Base-by-base conservation (phyloP, 169 alveolate genomes). In the Ichthyophthirius multifiliis region DNA sequence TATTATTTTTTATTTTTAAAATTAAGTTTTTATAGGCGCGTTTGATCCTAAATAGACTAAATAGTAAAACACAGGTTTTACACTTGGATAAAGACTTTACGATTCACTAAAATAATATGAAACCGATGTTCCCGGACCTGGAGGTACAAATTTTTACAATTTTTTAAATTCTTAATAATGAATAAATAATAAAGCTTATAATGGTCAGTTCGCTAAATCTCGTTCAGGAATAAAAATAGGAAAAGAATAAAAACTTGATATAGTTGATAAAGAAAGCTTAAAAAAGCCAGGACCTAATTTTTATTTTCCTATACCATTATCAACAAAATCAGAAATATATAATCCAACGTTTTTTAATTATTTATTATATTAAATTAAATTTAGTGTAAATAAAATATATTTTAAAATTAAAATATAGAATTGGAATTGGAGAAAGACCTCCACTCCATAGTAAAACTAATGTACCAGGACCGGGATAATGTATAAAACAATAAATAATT, bases 401-500 rank as follows among this genome's bases (percentile, higher is more conserved):
- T 27, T 45, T 5, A 45, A 45, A 45, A 18, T 46, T 46, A 46
- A 12, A 55, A 55, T n/a, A n/a, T 15, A 55, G 71, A 20, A 55
- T 55, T 20, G 71, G 71, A 55, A 27, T 55, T 55, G 31, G 71
- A n/a, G 31, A 55, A 27, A 55, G 71, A 7, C 71, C 71, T 15
- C 71, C 71, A 10, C 16, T 55, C 9, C 31, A 34, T 2, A 27
- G 31, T 3, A 27, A 18, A 10, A 39, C 43, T 27, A 55, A 55
- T n/a, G 31, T 27, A n/a, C 71, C 71, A 15, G 71, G 71, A 13
- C 71, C 71, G 12, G 71, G 71, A 2, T 34, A 55, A 55, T 55
- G 71, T 55, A 55, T 27, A 3, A 5, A 45, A 15, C 6, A 10
- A 1, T 55, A 10, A 48, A 55, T 55, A 2, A 55, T 2, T 0